A percentile compares a stretch with the other conserved stretches of the same genome.
These are phyloP conservation scores for Trichosporon sp. DNA, from an alignment of 1,284 basidiomycete genomes.

Conservation along the genomic window DNA sequence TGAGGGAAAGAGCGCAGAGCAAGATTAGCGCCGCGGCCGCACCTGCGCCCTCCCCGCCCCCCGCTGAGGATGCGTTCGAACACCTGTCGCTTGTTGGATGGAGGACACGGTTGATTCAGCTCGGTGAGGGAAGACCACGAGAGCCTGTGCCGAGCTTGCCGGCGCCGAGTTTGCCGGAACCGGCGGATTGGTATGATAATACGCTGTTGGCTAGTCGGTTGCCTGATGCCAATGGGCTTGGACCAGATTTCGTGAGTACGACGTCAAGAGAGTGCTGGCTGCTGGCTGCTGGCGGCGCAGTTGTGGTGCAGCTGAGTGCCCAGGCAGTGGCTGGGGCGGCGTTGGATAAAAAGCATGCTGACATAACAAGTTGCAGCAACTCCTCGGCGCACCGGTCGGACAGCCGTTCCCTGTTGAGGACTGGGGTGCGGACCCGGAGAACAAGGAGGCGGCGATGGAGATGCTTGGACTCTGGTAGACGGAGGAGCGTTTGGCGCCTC, in stretches of 20 bases:
- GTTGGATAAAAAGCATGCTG: not conserved
- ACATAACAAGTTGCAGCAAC: conserved; percentile 1
- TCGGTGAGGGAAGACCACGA: not conserved
- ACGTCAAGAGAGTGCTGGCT: not conserved
- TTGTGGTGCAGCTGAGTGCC: too few relatives aligned
- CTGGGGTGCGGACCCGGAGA: not conserved
- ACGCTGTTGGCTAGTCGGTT: not conserved
- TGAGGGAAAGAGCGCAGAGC: conserved; percentile 10
- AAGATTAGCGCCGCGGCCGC: conserved; percentile 8
- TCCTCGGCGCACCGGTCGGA: conserved; percentile 6
- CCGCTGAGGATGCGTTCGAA: conserved; percentile 12
- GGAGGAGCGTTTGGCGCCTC: not conserved
- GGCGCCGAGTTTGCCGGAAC: not conserved
- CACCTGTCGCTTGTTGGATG: conserved; percentile 26
- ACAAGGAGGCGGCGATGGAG: not conserved
- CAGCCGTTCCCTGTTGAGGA: conserved; percentile 6
- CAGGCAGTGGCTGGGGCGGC: too few relatives aligned
- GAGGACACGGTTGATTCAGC: conserved; percentile 29
- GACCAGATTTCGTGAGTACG: not conserved
- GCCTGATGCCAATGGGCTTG: not conserved
- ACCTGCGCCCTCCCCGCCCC: conserved; percentile 1
- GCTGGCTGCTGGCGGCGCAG: not conserved
- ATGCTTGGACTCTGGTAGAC: not conserved
- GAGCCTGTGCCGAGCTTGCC: not conserved
- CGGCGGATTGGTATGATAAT: not conserved